Base-by-base conservation (phyloP, 1,284 basidiomycete genomes). In the Earliella scabrosa region DNA sequence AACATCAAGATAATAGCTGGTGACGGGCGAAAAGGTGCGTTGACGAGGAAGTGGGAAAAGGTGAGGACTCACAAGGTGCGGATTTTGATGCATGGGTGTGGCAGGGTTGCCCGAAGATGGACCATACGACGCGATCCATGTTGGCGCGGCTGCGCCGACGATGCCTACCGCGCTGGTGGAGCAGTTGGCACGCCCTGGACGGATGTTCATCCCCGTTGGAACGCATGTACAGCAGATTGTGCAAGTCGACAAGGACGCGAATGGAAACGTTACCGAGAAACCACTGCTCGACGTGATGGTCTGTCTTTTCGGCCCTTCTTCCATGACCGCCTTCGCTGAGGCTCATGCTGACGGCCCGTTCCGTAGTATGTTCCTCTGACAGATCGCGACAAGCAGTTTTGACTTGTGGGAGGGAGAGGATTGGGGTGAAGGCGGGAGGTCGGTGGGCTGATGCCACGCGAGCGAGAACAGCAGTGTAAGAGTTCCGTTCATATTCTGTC, bases 131-230 rank as follows among this genome's bases (percentile, higher is more conserved):
- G 90, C 86, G 0, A 98, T 98, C 45, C 97, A 99, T 66, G 97
- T 98, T 20, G 97, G 97, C 4, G 97, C 97, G 0, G 95, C 96
- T 0, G 88, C 95, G 0, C 89, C 92, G 0, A 78, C 68, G 0
- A 74, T 95, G n/a, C 95, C 95, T 0, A 71, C 83, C 32, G 70
- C 81, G 0, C 81, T 98, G 0, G 70, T 98, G 24, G 83, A 93
- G 13, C 90, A 97, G 71, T 86, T 98, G 4, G 90, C 89, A 13
- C 72, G 74, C 2, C 94, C 94, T 0, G 97, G 97, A 2, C 78
- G 93, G 47, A 93, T 98, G 89, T 97, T 98, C 74, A 92, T 98
- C 50, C 96, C 96, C 1, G 89, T 98, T 7, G 95, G 94, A 5
- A 82, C 79, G 1, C 66, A 73, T 29, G 63, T 59, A 29, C 87